A percentile compares a stretch with the other conserved stretches of the same genome.
Conservation (phyloP, 495 filamentous ascomycete genomes). For the Thermochaetoides thermophila region DNA sequence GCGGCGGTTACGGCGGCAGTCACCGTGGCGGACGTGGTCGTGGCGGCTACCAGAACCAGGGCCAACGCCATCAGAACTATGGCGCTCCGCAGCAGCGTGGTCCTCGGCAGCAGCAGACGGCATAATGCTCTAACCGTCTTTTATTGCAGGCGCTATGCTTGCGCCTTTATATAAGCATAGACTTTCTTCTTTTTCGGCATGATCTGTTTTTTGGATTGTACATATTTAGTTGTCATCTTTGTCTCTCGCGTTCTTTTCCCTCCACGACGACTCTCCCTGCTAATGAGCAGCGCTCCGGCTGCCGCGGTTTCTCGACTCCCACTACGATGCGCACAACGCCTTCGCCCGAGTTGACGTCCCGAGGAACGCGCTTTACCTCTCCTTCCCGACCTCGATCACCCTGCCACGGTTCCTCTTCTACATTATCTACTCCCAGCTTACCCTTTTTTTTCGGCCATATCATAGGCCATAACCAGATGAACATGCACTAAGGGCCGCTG, state of each 20-base stretch:
- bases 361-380: too few relatives aligned
- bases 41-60: constrained; percentile 20
- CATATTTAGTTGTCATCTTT: constrained; percentile 14
- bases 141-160: constrained; percentile 1
- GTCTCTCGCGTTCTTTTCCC: constrained; percentile 4
- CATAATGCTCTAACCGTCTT: constrained; percentile 11
- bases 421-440: too few relatives aligned
- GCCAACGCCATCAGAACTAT: constrained; percentile 26
- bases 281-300: not conserved
- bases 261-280: not conserved
- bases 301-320: not conserved
- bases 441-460: too few relatives aligned
- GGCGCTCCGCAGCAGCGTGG: constrained; percentile 28
- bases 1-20: constrained; percentile 20
- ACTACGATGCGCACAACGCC: too few relatives aligned
- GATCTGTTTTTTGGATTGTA: constrained; percentile 16
- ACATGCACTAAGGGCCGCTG: too few relatives aligned
- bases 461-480: too few relatives aligned
- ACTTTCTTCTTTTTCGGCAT: too few relatives aligned
- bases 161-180: too few relatives aligned
- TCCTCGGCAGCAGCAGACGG: constrained; percentile 16
- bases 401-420: too few relatives aligned
- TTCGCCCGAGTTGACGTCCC: too few relatives aligned
- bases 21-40: constrained; percentile 21
- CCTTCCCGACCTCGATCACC: too few relatives aligned